Conservation (phyloP, 352 stramenopile species). For the Pythium aquatile region DNA sequence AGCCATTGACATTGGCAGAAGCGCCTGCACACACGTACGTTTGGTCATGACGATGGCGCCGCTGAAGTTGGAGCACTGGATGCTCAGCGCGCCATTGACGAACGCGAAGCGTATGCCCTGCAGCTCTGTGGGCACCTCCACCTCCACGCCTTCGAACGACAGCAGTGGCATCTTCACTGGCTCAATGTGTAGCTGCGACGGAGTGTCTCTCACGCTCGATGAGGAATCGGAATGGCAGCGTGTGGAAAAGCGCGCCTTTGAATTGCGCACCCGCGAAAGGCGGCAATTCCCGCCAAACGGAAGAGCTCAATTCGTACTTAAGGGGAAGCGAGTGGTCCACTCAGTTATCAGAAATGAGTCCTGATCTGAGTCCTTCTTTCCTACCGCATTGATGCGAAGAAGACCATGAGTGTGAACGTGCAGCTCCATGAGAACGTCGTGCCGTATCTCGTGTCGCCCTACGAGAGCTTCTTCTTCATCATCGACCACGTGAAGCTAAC, state of each 20-base stretch:
- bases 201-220: not conserved
- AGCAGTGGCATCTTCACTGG: constrained; percentile 55
- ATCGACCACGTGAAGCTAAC: constrained; percentile 69
- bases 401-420: constrained; percentile 75
- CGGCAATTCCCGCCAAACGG: constrained; percentile 15
- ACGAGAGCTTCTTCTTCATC: constrained; percentile 78
- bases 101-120: constrained; percentile 72
- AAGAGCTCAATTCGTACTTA: constrained; percentile 9
- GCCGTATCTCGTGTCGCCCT: constrained; percentile 78
- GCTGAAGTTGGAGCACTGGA: constrained; percentile 74
- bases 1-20: not conserved
- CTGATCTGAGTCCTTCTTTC: constrained; percentile 11
- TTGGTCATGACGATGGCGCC: constrained; percentile 66
- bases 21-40: constrained; percentile 25
- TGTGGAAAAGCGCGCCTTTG: constrained; percentile 1
- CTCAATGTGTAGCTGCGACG: not conserved
- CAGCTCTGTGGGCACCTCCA: constrained; percentile 62
- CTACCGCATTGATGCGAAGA: not conserved
- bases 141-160: constrained; percentile 75
- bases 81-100: constrained; percentile 48
- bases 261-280: constrained; percentile 13
- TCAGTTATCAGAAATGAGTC: constrained; percentile 19
- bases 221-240: constrained; percentile 8
- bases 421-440: constrained; percentile 52
- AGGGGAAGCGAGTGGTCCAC: not conserved